These are phyloP conservation scores for Chaetomiaceae sp. DNA, from an alignment of 2,329 filamentous ascomycete species.

Conservation along the genomic window DNA sequence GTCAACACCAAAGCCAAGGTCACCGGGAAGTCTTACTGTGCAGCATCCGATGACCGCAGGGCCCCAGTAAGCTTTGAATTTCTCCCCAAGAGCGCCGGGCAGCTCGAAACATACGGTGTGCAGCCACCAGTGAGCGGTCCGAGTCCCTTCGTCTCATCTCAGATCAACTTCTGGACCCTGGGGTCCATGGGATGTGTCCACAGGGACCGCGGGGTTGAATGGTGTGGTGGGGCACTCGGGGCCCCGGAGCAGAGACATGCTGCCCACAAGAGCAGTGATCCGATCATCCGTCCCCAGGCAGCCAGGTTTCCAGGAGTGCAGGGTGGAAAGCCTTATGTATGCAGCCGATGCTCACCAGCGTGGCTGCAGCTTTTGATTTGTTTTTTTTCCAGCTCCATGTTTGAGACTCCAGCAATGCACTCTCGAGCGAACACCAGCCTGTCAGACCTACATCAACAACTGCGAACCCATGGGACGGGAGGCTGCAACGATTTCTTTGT, in stretches of 20 bases:
- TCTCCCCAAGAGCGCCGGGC: too few relatives aligned
- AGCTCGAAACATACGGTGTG: too few relatives aligned
- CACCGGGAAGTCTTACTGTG: too few relatives aligned
- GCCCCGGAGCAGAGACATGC: neutral
- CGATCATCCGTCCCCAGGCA: constrained; percentile 3
- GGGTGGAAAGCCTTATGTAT: constrained; percentile 11
- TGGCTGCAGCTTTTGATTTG: neutral
- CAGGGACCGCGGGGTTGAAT: neutral
- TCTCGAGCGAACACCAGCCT: neutral
- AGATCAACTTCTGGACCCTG: neutral
- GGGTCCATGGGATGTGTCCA: too few relatives aligned
- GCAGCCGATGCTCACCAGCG: neutral
- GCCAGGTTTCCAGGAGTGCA: neutral
- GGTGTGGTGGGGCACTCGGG: constrained; percentile 1
- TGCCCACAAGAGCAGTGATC: neutral
- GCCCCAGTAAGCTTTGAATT: neutral
- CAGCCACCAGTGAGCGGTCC: neutral
- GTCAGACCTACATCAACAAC: neutral
- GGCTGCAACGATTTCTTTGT: too few relatives aligned
- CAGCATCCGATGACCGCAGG: too few relatives aligned
- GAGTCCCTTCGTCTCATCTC: too few relatives aligned
- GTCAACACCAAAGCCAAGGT: too few relatives aligned
- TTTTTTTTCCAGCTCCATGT: neutral
- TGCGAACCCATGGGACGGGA: neutral
- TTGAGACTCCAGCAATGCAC: constrained; percentile 4